These are phyloP conservation scores for Didymellaceae sp. DNA, from an alignment of 2,329 filamentous ascomycete species.

Conservation along the genomic window DNA sequence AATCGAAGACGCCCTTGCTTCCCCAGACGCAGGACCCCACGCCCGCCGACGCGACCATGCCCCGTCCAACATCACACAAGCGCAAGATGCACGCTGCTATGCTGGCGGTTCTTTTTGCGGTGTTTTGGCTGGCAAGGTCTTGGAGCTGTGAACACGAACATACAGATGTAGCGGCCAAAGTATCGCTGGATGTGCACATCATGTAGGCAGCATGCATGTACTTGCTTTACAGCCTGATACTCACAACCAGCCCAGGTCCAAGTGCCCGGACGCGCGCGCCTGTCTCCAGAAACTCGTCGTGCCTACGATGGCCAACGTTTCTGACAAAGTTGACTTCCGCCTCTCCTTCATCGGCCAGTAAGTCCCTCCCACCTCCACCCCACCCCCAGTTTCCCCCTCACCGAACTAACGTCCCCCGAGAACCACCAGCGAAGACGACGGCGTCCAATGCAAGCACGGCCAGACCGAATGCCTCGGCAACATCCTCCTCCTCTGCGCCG, in stretches of 20 bases:
- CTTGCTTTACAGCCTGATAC: background rate
- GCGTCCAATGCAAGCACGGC: constrained; percentile 87
- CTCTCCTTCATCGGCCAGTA: constrained; percentile 88
- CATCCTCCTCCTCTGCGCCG: constrained; percentile 91
- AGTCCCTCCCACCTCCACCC: constrained; percentile 41
- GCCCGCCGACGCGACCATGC: too few species aligned
- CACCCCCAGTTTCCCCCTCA: background rate
- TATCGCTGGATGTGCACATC: constrained; percentile 91
- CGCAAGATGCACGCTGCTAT: constrained; percentile 37
- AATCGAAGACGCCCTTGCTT: constrained; percentile 40
- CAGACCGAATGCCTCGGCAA: constrained; percentile 91
- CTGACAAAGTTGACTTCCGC: constrained; percentile 87
- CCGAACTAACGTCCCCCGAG: constrained; percentile 43
- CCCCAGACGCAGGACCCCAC: constrained; percentile 24
- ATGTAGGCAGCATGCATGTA: constrained; percentile 63
- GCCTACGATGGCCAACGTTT: constrained; percentile 82
- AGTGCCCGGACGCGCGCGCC: constrained; percentile 89
- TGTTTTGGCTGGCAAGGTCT: constrained; percentile 41
- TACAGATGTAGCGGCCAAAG: constrained; percentile 47
- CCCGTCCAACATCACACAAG: too few species aligned
- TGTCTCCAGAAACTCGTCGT: constrained; percentile 82
- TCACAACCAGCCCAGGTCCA: constrained; percentile 52
- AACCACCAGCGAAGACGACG: constrained; percentile 74
- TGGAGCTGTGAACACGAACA: constrained; percentile 40
- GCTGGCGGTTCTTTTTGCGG: constrained; percentile 33